Conservation (phyloP, 139 green algal species). For the Closterium sp. region DNA sequence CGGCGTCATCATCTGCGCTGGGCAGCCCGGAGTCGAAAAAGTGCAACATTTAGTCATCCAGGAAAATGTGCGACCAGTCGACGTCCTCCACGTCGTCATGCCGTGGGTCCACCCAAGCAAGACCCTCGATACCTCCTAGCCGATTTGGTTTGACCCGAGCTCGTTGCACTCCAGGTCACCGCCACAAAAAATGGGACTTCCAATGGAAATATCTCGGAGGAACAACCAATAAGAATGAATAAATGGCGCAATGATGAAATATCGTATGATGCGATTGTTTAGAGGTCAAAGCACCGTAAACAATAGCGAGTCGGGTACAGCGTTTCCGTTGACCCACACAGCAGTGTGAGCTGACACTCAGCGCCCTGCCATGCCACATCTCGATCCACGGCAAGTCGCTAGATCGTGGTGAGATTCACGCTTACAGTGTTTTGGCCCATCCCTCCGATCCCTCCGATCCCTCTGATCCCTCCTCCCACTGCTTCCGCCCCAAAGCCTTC, state of each 20-base stretch:
- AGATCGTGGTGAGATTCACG: too few species aligned
- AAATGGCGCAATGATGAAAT: neutral
- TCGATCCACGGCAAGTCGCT: too few species aligned
- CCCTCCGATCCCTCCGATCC: too few species aligned
- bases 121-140: neutral
- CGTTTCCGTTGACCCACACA: neutral
- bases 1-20: neutral
- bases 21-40: neutral
- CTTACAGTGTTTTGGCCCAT: too few species aligned
- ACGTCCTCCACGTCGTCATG: neutral
- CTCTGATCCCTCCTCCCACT: neutral
- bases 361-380: too few species aligned
- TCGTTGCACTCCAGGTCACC: neutral
- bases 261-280: too few species aligned
- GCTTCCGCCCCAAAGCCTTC: neutral
- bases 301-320: neutral
- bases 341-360: too few species aligned
- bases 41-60: neutral
- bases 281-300: neutral
- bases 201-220: neutral
- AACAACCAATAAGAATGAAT: neutral
- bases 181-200: neutral
- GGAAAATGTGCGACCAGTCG: neutral
- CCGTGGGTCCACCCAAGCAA: neutral
- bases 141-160: neutral